Base-by-base conservation (phyloP, 345 rosid genomes). In the Pistacia integerrima region DNA sequence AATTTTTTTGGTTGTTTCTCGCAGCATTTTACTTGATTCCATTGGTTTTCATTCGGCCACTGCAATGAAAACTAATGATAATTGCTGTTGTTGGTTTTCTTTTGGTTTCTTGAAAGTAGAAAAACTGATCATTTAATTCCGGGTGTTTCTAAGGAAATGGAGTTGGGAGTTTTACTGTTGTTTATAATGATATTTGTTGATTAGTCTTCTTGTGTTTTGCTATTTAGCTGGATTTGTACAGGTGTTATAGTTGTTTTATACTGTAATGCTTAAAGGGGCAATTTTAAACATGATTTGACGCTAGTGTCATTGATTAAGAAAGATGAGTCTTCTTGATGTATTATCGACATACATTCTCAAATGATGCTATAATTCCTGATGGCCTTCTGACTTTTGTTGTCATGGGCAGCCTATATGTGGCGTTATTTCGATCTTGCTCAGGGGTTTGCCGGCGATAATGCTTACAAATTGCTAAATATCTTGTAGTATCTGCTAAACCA, bases 141-240 rank as follows among this genome's bases (percentile, higher is more conserved):
- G 8, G 30, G 46, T 62, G 66, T 62, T 9, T 48, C 28, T 28
- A 49, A 13, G 38, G 2, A 22, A 28, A 49, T 22, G 72, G 44
- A 13, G 72, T 11, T 12, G 16, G 57, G 52, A 11, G 11, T 69
- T 49, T 52, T 11, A 6, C 72, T 41, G 1, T 49, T 69, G 44
- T 67, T 48, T 64, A 64, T 16, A 48, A 35, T 64, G 44, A 35
- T 64, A 38, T 35, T 16, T 16, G 54, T 7, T n/a, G 69, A 66
- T 66, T 44, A 44, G 69, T 66, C 14, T 28, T 66, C 1, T 25
- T 20, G 9, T 66, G 22, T 66, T n/a, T 66, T 66, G 69, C 69
- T 44, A n/a, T n/a, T 11, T 1, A 38, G 18, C 4, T n/a, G 69
- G 20, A 13, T 30, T 64, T 10, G 18, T n/a, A 7, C n/a, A 2